These are phyloP conservation scores for Rhizopogon vulgaris DNA, from an alignment of 768 basidiomycete species.

Conservation along the genomic window DNA sequence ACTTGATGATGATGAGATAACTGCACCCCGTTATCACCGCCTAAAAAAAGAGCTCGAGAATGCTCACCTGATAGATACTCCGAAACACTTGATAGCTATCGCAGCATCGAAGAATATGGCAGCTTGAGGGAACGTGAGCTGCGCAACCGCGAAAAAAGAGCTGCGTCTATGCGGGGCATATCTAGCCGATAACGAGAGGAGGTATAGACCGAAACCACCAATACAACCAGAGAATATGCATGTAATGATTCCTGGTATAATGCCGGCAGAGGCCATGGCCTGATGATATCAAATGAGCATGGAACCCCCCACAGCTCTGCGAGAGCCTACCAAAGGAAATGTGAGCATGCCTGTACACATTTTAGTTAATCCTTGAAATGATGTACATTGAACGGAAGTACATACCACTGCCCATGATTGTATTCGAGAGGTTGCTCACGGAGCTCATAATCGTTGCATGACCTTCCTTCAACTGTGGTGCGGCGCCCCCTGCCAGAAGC, in stretches of 20 bases:
- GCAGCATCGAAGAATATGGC: conserved; percentile 90
- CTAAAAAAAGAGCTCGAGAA: not conserved
- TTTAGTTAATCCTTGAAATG: conserved; percentile 1
- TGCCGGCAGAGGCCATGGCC: conserved; percentile 87
- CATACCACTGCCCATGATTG: conserved; percentile 86
- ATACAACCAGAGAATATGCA: conserved; percentile 76
- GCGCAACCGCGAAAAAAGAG: conserved; percentile 78
- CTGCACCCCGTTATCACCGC: conserved; percentile 29
- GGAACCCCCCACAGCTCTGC: not conserved
- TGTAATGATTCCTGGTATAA: conserved; percentile 86
- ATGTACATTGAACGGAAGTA: conserved; percentile 10
- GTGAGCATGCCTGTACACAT: conserved; percentile 70
- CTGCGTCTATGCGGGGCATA: conserved; percentile 66
- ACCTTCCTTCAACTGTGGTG: conserved; percentile 42
- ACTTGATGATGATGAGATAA: conserved; percentile 89
- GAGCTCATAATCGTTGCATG: conserved; percentile 64
- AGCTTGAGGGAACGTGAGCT: conserved; percentile 84
- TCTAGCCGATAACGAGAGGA: conserved; percentile 79
- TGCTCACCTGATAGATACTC: conserved; percentile 82
- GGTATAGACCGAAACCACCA: conserved; percentile 81
- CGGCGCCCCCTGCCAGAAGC: conserved; percentile 41
- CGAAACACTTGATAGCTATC: conserved; percentile 95
- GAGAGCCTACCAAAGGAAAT: conserved; percentile 63
- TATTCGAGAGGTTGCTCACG: conserved; percentile 80
- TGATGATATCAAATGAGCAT: conserved; percentile 20